Base-by-base conservation (phyloP, 768 basidiomycete genomes). In the Podaxis pistillaris region DNA sequence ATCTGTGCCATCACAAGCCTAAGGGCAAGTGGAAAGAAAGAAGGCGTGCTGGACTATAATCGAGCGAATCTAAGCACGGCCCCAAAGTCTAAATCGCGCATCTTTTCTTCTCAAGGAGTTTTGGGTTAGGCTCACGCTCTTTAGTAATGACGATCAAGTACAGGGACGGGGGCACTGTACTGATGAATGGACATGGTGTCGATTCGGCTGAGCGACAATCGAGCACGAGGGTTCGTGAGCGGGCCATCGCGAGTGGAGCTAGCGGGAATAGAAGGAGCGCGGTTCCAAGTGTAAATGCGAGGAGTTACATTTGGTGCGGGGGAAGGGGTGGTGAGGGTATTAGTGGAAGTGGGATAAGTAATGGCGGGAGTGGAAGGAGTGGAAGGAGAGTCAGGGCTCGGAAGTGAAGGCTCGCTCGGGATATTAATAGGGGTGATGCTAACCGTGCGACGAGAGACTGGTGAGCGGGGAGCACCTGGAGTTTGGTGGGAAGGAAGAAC, bases 201-300 rank as follows among this genome's bases (percentile, higher is more conserved):
- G 65, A 88, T 79, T 63, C 83, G 84, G n/a, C 82, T 73, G 44
- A 82, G 81, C 22, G 87, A 86, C 72, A 83, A 78, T 68, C 87
- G 83, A 8, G 86, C 86, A 56, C 71, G 76, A 49, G 82, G 80
- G 68, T 87, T 88, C 56, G 83, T 81, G 57, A 89, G 79, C 6
- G 84, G 86, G n/a, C 79, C 76, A 24, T 64, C 75, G 64, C 68
- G 72, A 60, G 71, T 72, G 9, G 75, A 83, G 50, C 76, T 79
- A 28, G 64, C 56, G 44, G 71, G 75, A 62, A 69, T 69, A 58
- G 70, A 68, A 59, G 72, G 72, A 19, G 71, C 62, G 47, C 70
- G 59, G 49, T 70, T 71, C 87, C 87, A 88, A 0, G 80, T 74
- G 69, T 87, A 86, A 33, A 86, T 74, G 44, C 83, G 78, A 7